Base-by-base conservation (phyloP, 306 rosid species). In the Vigna reflexopilosa region DNA sequence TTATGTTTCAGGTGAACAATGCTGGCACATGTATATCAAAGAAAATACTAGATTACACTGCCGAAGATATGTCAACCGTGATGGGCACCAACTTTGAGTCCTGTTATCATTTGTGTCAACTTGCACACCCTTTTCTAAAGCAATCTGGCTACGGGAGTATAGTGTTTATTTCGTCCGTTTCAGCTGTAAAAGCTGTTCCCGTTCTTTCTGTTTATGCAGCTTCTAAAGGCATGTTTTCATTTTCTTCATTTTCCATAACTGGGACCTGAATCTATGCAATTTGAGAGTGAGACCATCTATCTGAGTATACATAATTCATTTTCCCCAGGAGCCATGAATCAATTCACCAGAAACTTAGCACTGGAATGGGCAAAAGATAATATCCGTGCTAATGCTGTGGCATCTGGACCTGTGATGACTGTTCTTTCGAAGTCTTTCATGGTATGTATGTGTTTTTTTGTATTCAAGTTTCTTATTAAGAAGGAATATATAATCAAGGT, bases 351-450 rank as follows among this genome's bases (percentile, higher is more conserved):
- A 78, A 90, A 80, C 82, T 47, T 88, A 38, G 89, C 91, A 5
- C 67, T 88, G 15, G 90, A 90, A 57, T 90, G 95, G 95, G 89
- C 89, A 24, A 85, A 36, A 20, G 22, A 20, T 20, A 20, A 20
- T 20, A 20, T 20, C 22, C 22, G 70, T 4, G 49, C 70, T 0
- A 38, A 64, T 9, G 70, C 49, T 64, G 70, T 64, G 1, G 70
- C 70, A 3, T 16, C 70, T 64, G 84, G 90, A 77, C 28, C 67
- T 24, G 68, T 76, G 34, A 81, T 3, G 42, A 85, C 82, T 4
- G 0, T 4, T 30, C 36, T 70, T 19, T 7, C 64, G 11, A 54
- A 52, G 16, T 9, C 13, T 50, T 50, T 0, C 69, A 1, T 3
- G 84, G 79, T 81, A 59, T 28, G 14, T 9, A 36, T 5, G 6